Evolutionary conservation across 257 asterid species (phyloP).

Genomic region (Agastache rugosa): DNA sequence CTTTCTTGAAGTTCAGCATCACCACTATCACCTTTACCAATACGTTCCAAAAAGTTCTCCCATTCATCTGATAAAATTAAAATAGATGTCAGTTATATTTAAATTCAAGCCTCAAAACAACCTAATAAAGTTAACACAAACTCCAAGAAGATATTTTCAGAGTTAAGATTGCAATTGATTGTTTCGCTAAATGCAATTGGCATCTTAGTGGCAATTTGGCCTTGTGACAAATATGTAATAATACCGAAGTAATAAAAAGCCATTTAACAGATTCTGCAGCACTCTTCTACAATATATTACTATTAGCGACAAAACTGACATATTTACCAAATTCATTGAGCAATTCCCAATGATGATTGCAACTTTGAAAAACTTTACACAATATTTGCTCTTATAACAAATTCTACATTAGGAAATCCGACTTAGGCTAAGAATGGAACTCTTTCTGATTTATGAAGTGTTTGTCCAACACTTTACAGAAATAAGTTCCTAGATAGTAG

Average conservation of each 20-base stretch:
- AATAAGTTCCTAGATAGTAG: conserved; percentile 5
- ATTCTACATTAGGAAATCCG: background rate
- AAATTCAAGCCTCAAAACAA: conserved; percentile 15
- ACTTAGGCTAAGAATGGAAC: background rate
- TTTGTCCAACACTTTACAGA: conserved; percentile 3
- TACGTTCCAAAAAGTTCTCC: conserved; percentile 95
- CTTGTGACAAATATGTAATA: background rate
- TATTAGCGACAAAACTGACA: background rate
- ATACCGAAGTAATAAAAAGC: background rate
- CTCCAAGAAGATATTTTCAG: background rate
- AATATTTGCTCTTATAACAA: background rate
- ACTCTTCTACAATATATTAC: background rate
- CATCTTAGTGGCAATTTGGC: background rate
- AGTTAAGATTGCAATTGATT: conserved; percentile 12
- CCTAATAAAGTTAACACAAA: background rate
- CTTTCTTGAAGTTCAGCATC: conserved; percentile 86
- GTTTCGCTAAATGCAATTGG: background rate
- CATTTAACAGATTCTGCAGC: conserved; percentile 13
- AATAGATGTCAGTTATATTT: conserved; percentile 17
- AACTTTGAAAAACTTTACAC: background rate
- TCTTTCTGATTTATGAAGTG: background rate
- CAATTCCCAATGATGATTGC: background rate
- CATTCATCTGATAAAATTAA: conserved; percentile 71
- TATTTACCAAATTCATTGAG: conserved; percentile 3
- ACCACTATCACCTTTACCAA: conserved; percentile 66